These are phyloP conservation scores for Xylaria telfairii DNA, from an alignment of 495 filamentous ascomycete species.

Conservation along the genomic window DNA sequence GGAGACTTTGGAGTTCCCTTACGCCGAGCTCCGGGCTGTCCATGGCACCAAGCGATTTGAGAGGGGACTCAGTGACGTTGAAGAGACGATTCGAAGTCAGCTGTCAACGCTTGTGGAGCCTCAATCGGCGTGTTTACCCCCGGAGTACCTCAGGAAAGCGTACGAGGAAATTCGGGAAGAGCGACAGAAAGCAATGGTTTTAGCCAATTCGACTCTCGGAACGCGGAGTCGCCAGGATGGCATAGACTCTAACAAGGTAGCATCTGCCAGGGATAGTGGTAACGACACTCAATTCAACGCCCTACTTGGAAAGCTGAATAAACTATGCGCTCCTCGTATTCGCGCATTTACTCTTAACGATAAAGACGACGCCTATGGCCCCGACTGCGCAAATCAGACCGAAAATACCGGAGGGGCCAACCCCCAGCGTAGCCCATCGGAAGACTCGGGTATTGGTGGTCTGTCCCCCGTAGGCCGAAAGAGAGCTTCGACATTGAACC, in stretches of 20 bases:
- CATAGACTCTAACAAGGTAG: background rate
- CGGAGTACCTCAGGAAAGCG: constrained; percentile 21
- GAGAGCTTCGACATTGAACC: constrained; percentile 30
- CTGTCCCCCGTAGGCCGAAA: constrained; percentile 6
- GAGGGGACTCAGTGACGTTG: constrained; percentile 22
- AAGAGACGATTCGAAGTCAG: constrained; percentile 21
- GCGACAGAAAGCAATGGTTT: constrained; percentile 1
- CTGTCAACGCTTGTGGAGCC: constrained; percentile 23
- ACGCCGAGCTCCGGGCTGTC: constrained; percentile 24
- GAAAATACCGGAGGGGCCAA: background rate
- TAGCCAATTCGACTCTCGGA: constrained; percentile 13
- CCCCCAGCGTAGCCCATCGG: constrained; percentile 16
- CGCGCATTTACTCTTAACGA: constrained; percentile 13
- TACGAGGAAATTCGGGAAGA: constrained; percentile 23
- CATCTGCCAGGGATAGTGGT: background rate
- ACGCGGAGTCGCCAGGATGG: background rate
- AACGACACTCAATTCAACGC: constrained; percentile 25
- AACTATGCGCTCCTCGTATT: constrained; percentile 21
- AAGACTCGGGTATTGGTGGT: constrained; percentile 28
- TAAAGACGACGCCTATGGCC: background rate
- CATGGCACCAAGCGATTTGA: constrained; percentile 25
- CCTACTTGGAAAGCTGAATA: constrained; percentile 31
- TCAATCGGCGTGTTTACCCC: constrained; percentile 29
- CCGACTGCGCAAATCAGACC: background rate
- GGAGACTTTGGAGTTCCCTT: constrained; percentile 21